Evolutionary conservation across 164 flowering plant species (phyloP).

Genomic region (Nelumbo lutea): DNA sequence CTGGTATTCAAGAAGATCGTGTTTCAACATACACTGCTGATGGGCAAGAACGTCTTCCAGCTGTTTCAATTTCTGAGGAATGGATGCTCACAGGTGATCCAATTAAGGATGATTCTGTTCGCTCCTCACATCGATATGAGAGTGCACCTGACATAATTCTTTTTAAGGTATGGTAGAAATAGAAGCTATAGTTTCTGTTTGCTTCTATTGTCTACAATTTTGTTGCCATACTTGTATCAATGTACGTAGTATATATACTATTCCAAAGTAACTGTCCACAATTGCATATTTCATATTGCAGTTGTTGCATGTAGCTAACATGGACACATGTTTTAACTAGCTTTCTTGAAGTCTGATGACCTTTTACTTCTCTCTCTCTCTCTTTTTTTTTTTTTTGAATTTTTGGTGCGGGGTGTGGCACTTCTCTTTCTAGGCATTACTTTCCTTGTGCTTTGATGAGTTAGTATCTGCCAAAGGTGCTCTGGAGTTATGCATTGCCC

Average conservation of each 20-base stretch:
- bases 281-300: not conserved
- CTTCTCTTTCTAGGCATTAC: conserved; percentile 61
- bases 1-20: conserved; percentile 90
- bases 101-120: conserved; percentile 75
- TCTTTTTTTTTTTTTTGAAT: too few relatives aligned
- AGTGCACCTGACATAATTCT: conserved; percentile 91
- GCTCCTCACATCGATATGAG: conserved; percentile 85
- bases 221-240: too few relatives aligned
- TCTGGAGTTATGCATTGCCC: conserved; percentile 71
- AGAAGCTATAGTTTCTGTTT: not conserved
- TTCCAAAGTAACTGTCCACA: not conserved
- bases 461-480: conserved; percentile 82
- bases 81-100: conserved; percentile 93
- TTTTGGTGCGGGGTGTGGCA: not conserved
- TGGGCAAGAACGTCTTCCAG: conserved; percentile 85
- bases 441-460: conserved; percentile 88
- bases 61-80: conserved; percentile 82
- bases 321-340: too few relatives aligned
- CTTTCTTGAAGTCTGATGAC: too few relatives aligned
- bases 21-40: conserved; percentile 53
- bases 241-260: too few relatives aligned
- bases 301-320: not conserved
- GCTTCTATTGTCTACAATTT: too few relatives aligned
- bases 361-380: too few relatives aligned
- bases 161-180: conserved; percentile 61